Base-by-base conservation (phyloP, 371 early-diverging fungal species). In the Lichtheimia corymbifera region DNA sequence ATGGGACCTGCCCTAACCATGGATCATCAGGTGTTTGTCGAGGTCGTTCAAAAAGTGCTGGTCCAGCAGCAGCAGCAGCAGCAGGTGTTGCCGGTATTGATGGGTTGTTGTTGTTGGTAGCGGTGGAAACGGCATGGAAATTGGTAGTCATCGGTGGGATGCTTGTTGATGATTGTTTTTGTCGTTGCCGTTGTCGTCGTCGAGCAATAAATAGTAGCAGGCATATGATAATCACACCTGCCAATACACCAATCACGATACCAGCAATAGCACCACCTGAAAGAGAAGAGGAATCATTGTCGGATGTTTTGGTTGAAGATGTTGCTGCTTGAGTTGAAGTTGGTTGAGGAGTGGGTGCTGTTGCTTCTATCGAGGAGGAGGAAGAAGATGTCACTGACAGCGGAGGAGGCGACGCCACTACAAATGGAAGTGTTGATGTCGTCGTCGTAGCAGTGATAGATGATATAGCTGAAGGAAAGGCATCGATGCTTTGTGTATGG, bases 191-290 rank as follows among this genome's bases (percentile, higher is more conserved):
- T 53, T 12, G 17, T 41, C 41, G 30, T 54, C 54, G 54, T 41
- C 18, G 27, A 13, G n/a, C 41, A 5, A 41, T 20, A 41, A 54
- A 54, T 17, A 54, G 14, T 0, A 41, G 57, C 7, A 53, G 50
- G 28, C 60, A 20, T 13, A 54, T 41, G 40, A 41, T 41, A 40
- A 54, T 54, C 12, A 54, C 17, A 22, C 41, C 41, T 17, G 54
- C 54, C 7, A 54, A n/a, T 1, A 54, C 54, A 54, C 41, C 54
- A n/a, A 54, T 22, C 17, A 54, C 54, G 41, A 54, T 41, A 41
- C 54, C 54, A 54, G 41, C 54, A 41, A 54, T 54, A 54, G 54
- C 54, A 22, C 54, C 54, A 11, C 54, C 54, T 15, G 54, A 54
- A 22, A 54, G 30, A n/a, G 54, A 41, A 15, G 54, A 54, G 12